A percentile compares a stretch with the other conserved stretches of the same genome.
phyloP scores from a whole-genome alignment of 2,329 filamentous ascomycete species.

The Neofusicoccum kwambonambiense region DNA sequence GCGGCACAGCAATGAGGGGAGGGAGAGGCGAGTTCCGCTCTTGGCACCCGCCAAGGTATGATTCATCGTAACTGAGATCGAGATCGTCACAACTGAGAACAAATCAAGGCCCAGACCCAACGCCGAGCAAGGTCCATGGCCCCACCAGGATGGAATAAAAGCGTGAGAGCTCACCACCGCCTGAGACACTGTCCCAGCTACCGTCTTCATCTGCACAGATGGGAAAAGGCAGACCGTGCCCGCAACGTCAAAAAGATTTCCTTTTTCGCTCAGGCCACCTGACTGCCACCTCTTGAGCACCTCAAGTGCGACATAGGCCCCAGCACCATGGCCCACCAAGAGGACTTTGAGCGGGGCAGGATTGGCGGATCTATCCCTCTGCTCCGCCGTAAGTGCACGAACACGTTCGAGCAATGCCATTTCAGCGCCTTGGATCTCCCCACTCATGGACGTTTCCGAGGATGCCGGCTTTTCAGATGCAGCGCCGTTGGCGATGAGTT shows the following conservation, averaged over 20 bases:
- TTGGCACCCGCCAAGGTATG: background rate
- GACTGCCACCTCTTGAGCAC: background rate
- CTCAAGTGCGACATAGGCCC: background rate
- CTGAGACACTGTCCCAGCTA: background rate
- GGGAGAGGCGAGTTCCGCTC: no score
- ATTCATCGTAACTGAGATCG: background rate
- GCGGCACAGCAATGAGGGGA: no score
- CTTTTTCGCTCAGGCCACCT: background rate
- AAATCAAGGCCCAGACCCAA: no score
- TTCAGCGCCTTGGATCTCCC: background rate
- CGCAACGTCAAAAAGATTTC: background rate
- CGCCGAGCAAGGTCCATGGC: no score
- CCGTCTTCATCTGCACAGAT: background rate
- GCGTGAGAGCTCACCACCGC: background rate
- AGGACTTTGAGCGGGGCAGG: background rate
- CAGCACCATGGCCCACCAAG: background rate
- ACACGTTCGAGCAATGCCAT: background rate
- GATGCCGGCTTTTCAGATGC: conserved; percentile 17
- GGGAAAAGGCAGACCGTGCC: conserved; percentile 1
- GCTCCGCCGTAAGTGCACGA: background rate
- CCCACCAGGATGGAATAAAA: background rate
- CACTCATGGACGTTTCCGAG: background rate
- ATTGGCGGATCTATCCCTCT: no score
- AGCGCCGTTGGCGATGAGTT: conserved; percentile 19
- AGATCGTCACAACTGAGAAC: background rate